A percentile compares a stretch with the other conserved stretches of the same genome.
Conservation (phyloP, 2,329 filamentous ascomycete genomes). For the Penicillium sp. region DNA sequence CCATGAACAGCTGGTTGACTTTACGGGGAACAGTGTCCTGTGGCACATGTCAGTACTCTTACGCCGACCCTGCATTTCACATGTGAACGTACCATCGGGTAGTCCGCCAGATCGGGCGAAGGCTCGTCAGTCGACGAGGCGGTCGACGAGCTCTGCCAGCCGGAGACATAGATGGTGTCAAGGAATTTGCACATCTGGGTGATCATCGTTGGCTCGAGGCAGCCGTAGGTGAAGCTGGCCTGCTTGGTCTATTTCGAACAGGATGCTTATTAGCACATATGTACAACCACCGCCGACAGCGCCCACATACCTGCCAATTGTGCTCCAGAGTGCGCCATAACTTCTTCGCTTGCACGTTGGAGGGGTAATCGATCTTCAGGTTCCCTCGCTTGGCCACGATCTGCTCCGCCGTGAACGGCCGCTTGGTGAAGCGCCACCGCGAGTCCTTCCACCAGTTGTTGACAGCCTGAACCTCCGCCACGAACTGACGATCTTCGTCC, state of each 20-base stretch:
- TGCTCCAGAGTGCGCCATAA: conserved; percentile 85
- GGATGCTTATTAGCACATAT: neutral
- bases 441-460: conserved; percentile 93
- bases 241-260: conserved; percentile 64
- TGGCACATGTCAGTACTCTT: neutral
- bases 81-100: conserved; percentile 68
- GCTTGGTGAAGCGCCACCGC: conserved; percentile 88
- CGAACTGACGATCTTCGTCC: conserved; percentile 70
- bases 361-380: conserved; percentile 85
- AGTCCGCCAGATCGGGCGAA: conserved; percentile 95
- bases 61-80: neutral
- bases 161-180: conserved; percentile 97
- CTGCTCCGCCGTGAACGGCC: conserved; percentile 92
- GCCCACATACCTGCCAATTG: conserved; percentile 67
- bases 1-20: conserved; percentile 95
- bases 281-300: neutral
- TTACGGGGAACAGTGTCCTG: conserved; percentile 98
- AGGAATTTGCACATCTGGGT: conserved; percentile 99
- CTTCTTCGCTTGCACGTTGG: conserved; percentile 88
- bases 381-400: conserved; percentile 94
- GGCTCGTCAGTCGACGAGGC: conserved; percentile 94
- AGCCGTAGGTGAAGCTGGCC: conserved; percentile 93
- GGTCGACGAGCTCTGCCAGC: conserved; percentile 97
- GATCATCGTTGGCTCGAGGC: conserved; percentile 95
- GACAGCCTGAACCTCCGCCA: conserved; percentile 79